phyloP scores from a whole-genome alignment of 2,329 filamentous ascomycete genomes.

The Achaetomium macrosporum region DNA sequence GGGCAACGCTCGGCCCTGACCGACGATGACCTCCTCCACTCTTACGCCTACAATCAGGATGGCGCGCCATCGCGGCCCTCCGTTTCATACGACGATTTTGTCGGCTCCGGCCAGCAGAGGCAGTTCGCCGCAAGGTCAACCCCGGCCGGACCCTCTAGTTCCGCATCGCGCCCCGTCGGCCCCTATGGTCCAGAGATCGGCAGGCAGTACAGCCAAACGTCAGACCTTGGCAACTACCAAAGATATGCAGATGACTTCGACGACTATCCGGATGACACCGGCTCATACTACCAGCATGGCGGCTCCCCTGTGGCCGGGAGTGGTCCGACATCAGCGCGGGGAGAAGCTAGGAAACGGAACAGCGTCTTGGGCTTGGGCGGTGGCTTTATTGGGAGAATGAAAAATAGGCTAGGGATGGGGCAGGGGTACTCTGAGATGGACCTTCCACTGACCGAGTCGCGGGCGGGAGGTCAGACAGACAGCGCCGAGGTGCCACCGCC shows the following conservation, averaged over 20 bases:
- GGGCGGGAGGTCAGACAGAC: slow-evolving; percentile 41
- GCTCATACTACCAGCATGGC: slow-evolving; percentile 77
- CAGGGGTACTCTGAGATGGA: slow-evolving; percentile 97
- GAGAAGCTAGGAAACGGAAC: slow-evolving; percentile 65
- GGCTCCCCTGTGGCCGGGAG: slow-evolving; percentile 46
- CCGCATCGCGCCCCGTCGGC: slow-evolving; percentile 27
- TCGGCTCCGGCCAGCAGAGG: slow-evolving; percentile 58
- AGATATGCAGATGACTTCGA: slow-evolving; percentile 86
- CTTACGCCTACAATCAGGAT: slow-evolving; percentile 66
- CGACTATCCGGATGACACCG: slow-evolving; percentile 70
- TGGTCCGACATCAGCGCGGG: slow-evolving; percentile 27
- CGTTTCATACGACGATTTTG: slow-evolving; percentile 90
- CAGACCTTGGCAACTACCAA: slow-evolving; percentile 80
- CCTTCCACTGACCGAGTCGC: slow-evolving; percentile 78
- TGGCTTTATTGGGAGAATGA: slow-evolving; percentile 78
- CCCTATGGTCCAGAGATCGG: slow-evolving; percentile 40
- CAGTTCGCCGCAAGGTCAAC: slow-evolving; percentile 41
- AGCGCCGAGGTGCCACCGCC: slow-evolving; percentile 24
- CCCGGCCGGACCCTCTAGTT: slow-evolving; percentile 20
- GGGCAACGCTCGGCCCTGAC: slow-evolving; percentile 63
- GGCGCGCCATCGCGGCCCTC: slow-evolving; percentile 67
- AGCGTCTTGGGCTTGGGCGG: slow-evolving; percentile 84
- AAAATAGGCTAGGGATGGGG: slow-evolving; percentile 85
- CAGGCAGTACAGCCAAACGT: slow-evolving; percentile 65
- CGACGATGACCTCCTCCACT: slow-evolving; percentile 73